Evolutionary conservation across 805 yeast genomes (phyloP).

Genomic region (Spathaspora hagerdaliae): DNA sequence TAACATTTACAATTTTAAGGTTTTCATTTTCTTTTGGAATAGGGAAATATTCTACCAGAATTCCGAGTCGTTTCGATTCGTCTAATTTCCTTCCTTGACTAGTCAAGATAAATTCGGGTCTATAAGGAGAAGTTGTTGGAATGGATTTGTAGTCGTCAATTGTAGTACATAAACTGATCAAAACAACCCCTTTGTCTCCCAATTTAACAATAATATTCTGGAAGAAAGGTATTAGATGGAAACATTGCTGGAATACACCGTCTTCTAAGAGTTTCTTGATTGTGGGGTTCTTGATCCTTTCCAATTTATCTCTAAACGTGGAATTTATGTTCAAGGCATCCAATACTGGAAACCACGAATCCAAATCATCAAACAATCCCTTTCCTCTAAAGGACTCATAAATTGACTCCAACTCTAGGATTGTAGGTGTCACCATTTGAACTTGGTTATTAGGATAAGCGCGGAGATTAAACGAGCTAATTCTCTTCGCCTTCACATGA

Average conservation of each 20-base stretch:
- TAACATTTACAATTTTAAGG: slow-evolving; percentile 54
- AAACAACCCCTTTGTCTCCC: slow-evolving; percentile 60
- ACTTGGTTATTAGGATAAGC: slow-evolving; percentile 48
- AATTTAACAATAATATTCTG: slow-evolving; percentile 65
- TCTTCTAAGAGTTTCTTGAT: slow-evolving; percentile 19
- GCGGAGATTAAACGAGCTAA: slow-evolving; percentile 36
- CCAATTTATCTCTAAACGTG: slow-evolving; percentile 43
- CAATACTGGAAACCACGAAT: slow-evolving; percentile 70
- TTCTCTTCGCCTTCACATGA: slow-evolving; percentile 50
- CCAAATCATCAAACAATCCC: slow-evolving; percentile 46
- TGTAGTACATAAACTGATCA: slow-evolving; percentile 30
- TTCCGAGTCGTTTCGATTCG: slow-evolving; percentile 36
- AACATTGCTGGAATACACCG: slow-evolving; percentile 63
- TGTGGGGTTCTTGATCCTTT: slow-evolving; percentile 20
- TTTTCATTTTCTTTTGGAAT: slow-evolving; percentile 28
- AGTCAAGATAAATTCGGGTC: slow-evolving; percentile 19
- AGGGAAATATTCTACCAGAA: slow-evolving; percentile 56
- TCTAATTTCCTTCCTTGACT: slow-evolving; percentile 15
- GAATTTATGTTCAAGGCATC: slow-evolving; percentile 54
- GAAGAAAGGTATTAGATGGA: slow-evolving; percentile 70
- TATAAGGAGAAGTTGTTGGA: slow-evolving; percentile 28
- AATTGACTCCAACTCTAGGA: slow-evolving; percentile 54
- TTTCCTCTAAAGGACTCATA: slow-evolving; percentile 43
- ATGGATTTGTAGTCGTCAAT: slow-evolving; percentile 27
- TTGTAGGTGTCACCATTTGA: slow-evolving; percentile 64